phyloP scores from a whole-genome alignment of 75 land plant species.

The Picea glauca region DNA sequence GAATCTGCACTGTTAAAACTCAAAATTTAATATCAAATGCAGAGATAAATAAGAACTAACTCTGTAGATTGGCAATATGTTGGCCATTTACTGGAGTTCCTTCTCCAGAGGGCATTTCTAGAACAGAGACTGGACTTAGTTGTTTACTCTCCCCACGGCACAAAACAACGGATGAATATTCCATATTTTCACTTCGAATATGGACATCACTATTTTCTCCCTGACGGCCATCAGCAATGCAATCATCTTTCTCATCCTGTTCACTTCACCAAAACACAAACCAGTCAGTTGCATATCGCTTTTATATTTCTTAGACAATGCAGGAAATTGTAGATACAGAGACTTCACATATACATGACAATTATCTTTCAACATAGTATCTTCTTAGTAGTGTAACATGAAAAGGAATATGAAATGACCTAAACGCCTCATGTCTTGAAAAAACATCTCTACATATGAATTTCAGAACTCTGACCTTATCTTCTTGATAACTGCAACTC shows the following conservation, averaged over 20 bases:
- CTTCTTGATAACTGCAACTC: not conserved
- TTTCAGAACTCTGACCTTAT: constrained; percentile 2
- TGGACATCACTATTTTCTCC: not conserved
- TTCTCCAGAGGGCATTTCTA: not conserved
- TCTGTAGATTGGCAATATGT: not conserved
- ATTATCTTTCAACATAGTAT: not conserved
- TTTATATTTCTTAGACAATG: not conserved
- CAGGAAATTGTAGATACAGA: not conserved
- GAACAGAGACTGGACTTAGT: not conserved
- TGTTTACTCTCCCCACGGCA: not conserved
- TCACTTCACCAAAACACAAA: not conserved
- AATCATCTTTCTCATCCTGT: constrained; percentile 8
- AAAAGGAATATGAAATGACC: not conserved
- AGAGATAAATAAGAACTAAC: not conserved
- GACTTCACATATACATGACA: not conserved
- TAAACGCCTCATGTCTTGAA: not conserved
- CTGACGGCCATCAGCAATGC: not conserved
- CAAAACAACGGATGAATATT: not conserved
- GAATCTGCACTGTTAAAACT: not conserved
- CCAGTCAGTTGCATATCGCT: not conserved
- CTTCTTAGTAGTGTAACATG: not conserved
- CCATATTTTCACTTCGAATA: not conserved
- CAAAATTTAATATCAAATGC: not conserved
- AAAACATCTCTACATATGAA: not conserved
- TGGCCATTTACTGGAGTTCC: not conserved